Percentiles rank a stretch among this genome's conserved stretches.
Evolutionary conservation across 495 filamentous ascomycete genomes (phyloP).

Genomic region (Penicillium waksmanii): DNA sequence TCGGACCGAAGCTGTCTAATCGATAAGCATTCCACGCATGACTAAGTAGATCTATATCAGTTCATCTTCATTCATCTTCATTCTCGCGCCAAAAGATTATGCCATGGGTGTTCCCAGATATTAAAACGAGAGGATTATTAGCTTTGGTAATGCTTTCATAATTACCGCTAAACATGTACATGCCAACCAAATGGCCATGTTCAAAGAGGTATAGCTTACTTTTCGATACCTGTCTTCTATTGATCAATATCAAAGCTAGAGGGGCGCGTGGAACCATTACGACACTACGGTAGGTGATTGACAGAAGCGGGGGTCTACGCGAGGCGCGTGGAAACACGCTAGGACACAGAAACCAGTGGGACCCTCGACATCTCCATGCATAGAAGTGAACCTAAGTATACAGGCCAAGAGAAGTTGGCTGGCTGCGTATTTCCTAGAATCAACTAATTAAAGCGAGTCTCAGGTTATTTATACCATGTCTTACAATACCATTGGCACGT

Average conservation of each 20-base stretch:
- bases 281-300: constrained; percentile 4
- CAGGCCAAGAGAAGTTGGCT: constrained; percentile 3
- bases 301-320: constrained; percentile 4
- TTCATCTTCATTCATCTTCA: background rate
- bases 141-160: constrained; percentile 7
- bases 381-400: constrained; percentile 6
- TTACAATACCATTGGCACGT: background rate
- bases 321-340: constrained; percentile 8
- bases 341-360: constrained; percentile 4
- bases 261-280: constrained; percentile 8
- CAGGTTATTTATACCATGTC: constrained; percentile 1
- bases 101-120: background rate
- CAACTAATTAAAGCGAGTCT: background rate
- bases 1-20: constrained; percentile 7
- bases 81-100: background rate
- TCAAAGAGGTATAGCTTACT: constrained; percentile 1
- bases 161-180: constrained; percentile 3
- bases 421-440: background rate
- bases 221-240: constrained; percentile 3
- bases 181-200: background rate
- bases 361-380: constrained; percentile 6
- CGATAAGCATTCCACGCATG: constrained; percentile 8
- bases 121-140: constrained; percentile 1
- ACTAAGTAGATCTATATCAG: constrained; percentile 4
- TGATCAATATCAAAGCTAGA: constrained; percentile 7